phyloP scores from a whole-genome alignment of 345 rosid genomes.

The Reutealis trisperma region DNA sequence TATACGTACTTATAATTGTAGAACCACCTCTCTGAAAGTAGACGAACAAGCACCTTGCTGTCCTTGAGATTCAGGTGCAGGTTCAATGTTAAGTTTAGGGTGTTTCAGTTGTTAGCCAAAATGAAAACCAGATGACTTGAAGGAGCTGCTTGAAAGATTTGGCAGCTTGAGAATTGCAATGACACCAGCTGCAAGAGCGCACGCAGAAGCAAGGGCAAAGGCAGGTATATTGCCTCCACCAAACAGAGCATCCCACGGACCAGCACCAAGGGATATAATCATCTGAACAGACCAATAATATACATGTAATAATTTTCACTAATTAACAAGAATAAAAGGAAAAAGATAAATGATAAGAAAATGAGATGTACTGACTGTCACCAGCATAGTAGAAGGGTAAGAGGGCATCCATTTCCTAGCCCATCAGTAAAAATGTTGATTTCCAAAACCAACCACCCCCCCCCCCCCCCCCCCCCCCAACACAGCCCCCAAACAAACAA shows the following conservation, averaged over 20 bases:
- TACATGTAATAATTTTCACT: slow-evolving; percentile 17
- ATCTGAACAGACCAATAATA: slow-evolving; percentile 47
- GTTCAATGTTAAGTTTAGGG: slow-evolving; percentile 4
- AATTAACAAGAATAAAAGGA: not conserved
- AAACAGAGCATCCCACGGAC: slow-evolving; percentile 94
- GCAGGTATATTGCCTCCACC: slow-evolving; percentile 99
- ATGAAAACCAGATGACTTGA: slow-evolving; percentile 76
- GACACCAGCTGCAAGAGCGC: slow-evolving; percentile 75
- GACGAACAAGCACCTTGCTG: not conserved
- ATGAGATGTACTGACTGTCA: not conserved
- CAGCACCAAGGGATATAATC: slow-evolving; percentile 88
- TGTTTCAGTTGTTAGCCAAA: slow-evolving; percentile 46
- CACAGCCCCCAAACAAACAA: not conserved
- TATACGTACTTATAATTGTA: slow-evolving; percentile 16
- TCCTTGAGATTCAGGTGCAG: slow-evolving; percentile 11
- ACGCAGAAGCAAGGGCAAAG: slow-evolving; percentile 67
- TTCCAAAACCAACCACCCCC: no score
- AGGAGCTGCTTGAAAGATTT: slow-evolving; percentile 58
- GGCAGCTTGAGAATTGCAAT: slow-evolving; percentile 69
- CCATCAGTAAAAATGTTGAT: not conserved
- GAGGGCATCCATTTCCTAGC: no score
- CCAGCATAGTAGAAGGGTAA: not conserved
- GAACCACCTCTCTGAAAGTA: slow-evolving; percentile 7
- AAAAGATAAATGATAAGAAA: not conserved
- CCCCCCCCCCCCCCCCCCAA: no score